Percentiles rank a stretch among this genome's conserved stretches.
phyloP scores from a whole-genome alignment of 2,329 filamentous ascomycete genomes.

The Sporothrix pseudoabietina region DNA sequence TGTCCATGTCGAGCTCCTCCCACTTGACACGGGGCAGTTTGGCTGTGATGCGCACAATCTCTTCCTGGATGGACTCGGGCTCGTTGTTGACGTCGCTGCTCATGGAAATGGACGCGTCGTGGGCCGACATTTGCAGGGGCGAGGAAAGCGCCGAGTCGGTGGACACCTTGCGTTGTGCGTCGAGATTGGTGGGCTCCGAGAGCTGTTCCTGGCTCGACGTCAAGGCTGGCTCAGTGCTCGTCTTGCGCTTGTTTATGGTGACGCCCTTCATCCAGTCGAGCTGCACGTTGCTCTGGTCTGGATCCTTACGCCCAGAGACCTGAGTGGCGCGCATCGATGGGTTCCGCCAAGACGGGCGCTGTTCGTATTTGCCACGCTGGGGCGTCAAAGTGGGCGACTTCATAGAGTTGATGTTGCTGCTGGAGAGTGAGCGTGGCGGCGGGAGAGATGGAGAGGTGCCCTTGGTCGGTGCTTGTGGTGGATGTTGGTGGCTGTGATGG shows the following conservation, averaged over 20 bases:
- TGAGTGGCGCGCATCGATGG: slow-evolving; percentile 62
- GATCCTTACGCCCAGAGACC: slow-evolving; percentile 41
- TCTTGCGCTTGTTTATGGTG: slow-evolving; percentile 61
- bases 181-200: neutral
- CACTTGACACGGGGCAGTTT: slow-evolving; percentile 66
- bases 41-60: slow-evolving; percentile 63
- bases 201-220: slow-evolving; percentile 24
- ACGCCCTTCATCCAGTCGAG: slow-evolving; percentile 72
- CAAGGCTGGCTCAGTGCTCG: slow-evolving; percentile 42
- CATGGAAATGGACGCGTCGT: slow-evolving; percentile 54
- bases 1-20: slow-evolving; percentile 66
- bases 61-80: slow-evolving; percentile 64
- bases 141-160: slow-evolving; percentile 34
- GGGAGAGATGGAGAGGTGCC: slow-evolving; percentile 21
- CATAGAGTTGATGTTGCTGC: slow-evolving; percentile 25
- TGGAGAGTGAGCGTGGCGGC: slow-evolving; percentile 19
- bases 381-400: slow-evolving; percentile 44
- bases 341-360: slow-evolving; percentile 54
- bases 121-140: slow-evolving; percentile 54
- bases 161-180: slow-evolving; percentile 30
- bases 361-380: slow-evolving; percentile 45
- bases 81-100: slow-evolving; percentile 61
- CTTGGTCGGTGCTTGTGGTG: slow-evolving; percentile 37
- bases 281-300: slow-evolving; percentile 57
- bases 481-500: slow-evolving; percentile 13